Conservation (phyloP, 176 grass and related monocot species). For the Rhipidocladum racemiflorum region DNA sequence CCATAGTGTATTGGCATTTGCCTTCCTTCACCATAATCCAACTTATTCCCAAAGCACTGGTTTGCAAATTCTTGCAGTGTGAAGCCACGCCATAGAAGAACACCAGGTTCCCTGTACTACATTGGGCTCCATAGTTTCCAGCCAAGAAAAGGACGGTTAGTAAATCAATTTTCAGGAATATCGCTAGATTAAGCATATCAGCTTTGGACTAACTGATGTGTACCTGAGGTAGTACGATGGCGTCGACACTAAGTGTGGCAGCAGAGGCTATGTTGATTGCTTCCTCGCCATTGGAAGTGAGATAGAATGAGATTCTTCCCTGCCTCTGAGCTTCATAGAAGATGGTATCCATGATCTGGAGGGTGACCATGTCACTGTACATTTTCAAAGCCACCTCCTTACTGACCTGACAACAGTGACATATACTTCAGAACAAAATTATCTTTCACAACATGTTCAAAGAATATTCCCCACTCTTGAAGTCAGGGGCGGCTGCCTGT, state of each 20-base stretch:
- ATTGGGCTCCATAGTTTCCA: too few relatives aligned
- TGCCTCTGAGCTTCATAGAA: slow-evolving; percentile 99
- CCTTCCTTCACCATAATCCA: slow-evolving; percentile 88
- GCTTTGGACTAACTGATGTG: neutral
- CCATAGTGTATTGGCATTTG: slow-evolving; percentile 99
- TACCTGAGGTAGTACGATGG: slow-evolving; percentile 93
- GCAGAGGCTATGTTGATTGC: slow-evolving; percentile 93
- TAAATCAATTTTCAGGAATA: too few relatives aligned
- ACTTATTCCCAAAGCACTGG: slow-evolving; percentile 81
- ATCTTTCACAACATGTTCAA: neutral
- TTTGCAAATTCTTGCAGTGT: slow-evolving; percentile 85
- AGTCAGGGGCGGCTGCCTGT: too few relatives aligned
- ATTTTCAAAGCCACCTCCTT: slow-evolving; percentile 90
- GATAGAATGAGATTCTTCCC: slow-evolving; percentile 94
- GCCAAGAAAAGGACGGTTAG: too few relatives aligned
- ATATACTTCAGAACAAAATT: slow-evolving; percentile 9
- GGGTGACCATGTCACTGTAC: slow-evolving; percentile 75
- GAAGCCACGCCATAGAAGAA: too few relatives aligned
- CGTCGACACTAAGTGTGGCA: slow-evolving; percentile 66
- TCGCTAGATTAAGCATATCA: neutral
- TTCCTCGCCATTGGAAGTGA: slow-evolving; percentile 89
- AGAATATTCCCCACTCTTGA: too few relatives aligned
- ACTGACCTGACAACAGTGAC: slow-evolving; percentile 52
- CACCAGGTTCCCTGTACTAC: too few relatives aligned
- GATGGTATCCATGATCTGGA: too few relatives aligned